A percentile compares a stretch with the other conserved stretches of the same genome.
phyloP scores from a whole-genome alignment of 345 rosid genomes.

The Melaleuca alternifolia region DNA sequence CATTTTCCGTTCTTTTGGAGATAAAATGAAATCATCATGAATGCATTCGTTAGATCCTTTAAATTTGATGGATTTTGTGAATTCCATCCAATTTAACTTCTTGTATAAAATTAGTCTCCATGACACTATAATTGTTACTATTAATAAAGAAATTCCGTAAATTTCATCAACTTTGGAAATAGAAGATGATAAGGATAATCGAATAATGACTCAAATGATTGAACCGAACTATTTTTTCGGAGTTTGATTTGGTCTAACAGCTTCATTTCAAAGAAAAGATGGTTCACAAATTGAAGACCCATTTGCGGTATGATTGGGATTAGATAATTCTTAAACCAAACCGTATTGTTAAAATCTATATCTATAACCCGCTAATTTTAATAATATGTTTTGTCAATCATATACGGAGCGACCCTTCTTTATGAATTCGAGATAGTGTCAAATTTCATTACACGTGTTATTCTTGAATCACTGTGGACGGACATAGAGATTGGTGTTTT shows the following conservation, averaged over 20 bases:
- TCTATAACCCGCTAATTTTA: neutral
- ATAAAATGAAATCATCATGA: neutral
- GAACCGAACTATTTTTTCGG: neutral
- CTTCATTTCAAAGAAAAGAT: neutral
- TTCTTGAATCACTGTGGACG: accelerated
- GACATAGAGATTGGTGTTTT: neutral
- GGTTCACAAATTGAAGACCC: too few species aligned
- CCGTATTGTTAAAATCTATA: neutral
- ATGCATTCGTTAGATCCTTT: neutral
- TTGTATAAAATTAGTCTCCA: neutral
- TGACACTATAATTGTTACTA: too few species aligned
- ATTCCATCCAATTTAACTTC: neutral
- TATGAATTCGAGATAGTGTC: neutral
- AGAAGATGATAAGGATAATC: too few species aligned
- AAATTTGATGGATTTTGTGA: neutral
- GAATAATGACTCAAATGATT: too few species aligned
- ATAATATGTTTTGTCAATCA: neutral
- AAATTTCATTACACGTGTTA: neutral
- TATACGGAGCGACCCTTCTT: neutral
- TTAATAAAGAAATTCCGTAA: too few species aligned
- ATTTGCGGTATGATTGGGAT: neutral
- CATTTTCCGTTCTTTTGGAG: neutral
- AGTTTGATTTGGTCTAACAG: neutral
- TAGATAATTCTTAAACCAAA: neutral
- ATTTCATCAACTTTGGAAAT: too few species aligned